A percentile compares a stretch with the other conserved stretches of the same genome.
These are phyloP conservation scores for Fusarium euwallaceae DNA, from an alignment of 2,329 filamentous ascomycete species.

Conservation along the genomic window DNA sequence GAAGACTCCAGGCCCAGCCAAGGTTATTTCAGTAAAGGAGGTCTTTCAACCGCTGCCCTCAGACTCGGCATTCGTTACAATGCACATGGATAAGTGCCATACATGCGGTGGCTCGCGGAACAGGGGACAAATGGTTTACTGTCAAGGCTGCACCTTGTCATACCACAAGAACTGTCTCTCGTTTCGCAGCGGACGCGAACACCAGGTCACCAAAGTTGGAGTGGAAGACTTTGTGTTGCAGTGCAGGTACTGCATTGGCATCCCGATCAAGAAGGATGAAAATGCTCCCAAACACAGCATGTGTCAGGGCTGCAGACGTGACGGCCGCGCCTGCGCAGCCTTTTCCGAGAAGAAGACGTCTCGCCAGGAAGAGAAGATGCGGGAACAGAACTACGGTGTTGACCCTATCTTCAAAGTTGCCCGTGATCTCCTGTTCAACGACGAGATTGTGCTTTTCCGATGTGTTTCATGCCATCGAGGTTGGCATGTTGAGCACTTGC, in stretches of 20 bases:
- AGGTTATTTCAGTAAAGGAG: constrained; percentile 78
- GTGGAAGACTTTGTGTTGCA: constrained; percentile 86
- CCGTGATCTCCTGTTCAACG: constrained; percentile 77
- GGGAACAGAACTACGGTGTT: constrained; percentile 81
- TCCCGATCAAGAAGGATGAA: constrained; percentile 75
- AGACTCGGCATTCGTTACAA: constrained; percentile 75
- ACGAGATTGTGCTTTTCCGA: constrained; percentile 83
- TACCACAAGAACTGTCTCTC: constrained; percentile 91
- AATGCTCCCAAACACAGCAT: constrained; percentile 76
- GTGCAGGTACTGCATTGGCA: constrained; percentile 85
- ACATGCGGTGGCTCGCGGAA: constrained; percentile 68
- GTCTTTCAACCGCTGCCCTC: constrained; percentile 74
- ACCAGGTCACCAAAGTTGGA: constrained; percentile 87
- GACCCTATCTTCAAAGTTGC: constrained; percentile 80
- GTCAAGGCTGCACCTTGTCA: constrained; percentile 88
- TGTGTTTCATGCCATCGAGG: constrained; percentile 81
- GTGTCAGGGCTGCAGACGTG: constrained; percentile 77
- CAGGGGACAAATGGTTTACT: constrained; percentile 81
- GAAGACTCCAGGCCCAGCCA: constrained; percentile 59
- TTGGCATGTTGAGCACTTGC: constrained; percentile 89
- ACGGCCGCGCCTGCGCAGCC: constrained; percentile 78
- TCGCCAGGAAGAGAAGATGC: constrained; percentile 85
- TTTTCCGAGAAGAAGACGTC: constrained; percentile 81
- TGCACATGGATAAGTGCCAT: constrained; percentile 80
- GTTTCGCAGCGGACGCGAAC: constrained; percentile 79